Evolutionary conservation across 1,284 basidiomycete genomes (phyloP).

Genomic region (Ustilago trichophora): DNA sequence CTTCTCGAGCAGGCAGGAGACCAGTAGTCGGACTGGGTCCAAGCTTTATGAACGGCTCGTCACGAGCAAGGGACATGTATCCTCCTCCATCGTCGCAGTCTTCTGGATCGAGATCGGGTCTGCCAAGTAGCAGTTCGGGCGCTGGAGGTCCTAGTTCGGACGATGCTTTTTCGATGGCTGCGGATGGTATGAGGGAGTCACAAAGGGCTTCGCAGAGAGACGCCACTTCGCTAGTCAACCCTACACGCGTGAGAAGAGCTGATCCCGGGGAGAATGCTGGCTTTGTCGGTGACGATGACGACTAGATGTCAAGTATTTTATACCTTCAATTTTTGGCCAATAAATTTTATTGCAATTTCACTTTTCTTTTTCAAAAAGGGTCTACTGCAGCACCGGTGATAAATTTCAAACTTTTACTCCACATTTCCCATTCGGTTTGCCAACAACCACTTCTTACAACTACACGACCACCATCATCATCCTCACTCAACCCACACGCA

Average conservation of each 20-base stretch:
- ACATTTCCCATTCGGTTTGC: background rate
- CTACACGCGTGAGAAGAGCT: constrained; percentile 24
- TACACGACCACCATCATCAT: no score
- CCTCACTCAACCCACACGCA: background rate
- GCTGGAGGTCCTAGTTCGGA: constrained; percentile 13
- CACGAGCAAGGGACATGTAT: background rate
- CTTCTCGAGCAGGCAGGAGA: constrained; percentile 1
- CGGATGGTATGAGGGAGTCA: background rate
- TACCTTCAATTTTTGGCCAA: no score
- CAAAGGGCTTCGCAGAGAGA: constrained; percentile 5
- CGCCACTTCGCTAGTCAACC: constrained; percentile 31
- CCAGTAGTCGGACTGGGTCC: constrained; percentile 20
- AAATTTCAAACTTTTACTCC: no score
- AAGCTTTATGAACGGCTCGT: background rate
- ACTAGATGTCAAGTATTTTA: no score
- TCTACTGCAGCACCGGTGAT: no score
- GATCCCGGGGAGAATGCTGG: constrained; percentile 30
- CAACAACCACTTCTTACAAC: no score
- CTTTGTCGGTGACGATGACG: constrained; percentile 29
- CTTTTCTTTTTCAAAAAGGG: background rate
- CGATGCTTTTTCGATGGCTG: background rate
- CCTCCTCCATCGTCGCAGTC: constrained; percentile 4
- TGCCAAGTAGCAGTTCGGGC: constrained; percentile 16
- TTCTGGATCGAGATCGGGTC: background rate
- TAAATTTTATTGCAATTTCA: constrained; percentile 1